A percentile compares a stretch with the other conserved stretches of the same genome.
Evolutionary conservation across 331 rosid genomes (phyloP).

Genomic region (Stylosanthes scabra): DNA sequence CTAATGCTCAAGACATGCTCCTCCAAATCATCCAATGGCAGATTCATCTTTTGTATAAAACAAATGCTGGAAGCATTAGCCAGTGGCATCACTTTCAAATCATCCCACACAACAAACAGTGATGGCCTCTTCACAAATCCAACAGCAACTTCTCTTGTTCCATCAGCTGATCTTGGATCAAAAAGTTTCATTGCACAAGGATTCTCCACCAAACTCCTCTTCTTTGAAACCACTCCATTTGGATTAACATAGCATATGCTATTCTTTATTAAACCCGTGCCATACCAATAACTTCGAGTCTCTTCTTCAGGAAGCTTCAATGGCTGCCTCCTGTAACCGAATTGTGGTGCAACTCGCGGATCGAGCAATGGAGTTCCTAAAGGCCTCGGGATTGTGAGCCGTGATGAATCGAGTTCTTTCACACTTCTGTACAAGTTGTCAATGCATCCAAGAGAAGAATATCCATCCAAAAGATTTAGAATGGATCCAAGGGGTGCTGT

Average conservation of each 20-base stretch:
- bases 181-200: constrained; percentile 20
- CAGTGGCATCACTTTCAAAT: constrained; percentile 38
- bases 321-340: constrained; percentile 36
- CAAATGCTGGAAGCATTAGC: constrained; percentile 36
- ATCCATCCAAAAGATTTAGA: constrained; percentile 19
- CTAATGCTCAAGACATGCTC: constrained; percentile 35
- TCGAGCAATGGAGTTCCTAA: constrained; percentile 9
- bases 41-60: constrained; percentile 34
- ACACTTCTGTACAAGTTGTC: constrained; percentile 41
- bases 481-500: constrained; percentile 36
- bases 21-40: constrained; percentile 10
- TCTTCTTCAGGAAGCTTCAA: constrained; percentile 13
- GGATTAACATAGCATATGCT: background rate
- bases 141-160: background rate
- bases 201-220: background rate
- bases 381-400: constrained; percentile 17
- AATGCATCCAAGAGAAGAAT: constrained; percentile 20
- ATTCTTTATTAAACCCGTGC: constrained; percentile 25
- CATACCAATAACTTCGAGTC: constrained; percentile 29
- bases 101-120: constrained; percentile 42
- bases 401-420: constrained; percentile 27
- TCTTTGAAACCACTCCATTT: constrained; percentile 40
- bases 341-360: constrained; percentile 29
- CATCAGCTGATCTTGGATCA: constrained; percentile 34
- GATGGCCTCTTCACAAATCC: constrained; percentile 47